A percentile compares a stretch with the other conserved stretches of the same genome.
Conservation (phyloP, 148 eudicot genomes). For the Rhododendron kiyosumense region DNA sequence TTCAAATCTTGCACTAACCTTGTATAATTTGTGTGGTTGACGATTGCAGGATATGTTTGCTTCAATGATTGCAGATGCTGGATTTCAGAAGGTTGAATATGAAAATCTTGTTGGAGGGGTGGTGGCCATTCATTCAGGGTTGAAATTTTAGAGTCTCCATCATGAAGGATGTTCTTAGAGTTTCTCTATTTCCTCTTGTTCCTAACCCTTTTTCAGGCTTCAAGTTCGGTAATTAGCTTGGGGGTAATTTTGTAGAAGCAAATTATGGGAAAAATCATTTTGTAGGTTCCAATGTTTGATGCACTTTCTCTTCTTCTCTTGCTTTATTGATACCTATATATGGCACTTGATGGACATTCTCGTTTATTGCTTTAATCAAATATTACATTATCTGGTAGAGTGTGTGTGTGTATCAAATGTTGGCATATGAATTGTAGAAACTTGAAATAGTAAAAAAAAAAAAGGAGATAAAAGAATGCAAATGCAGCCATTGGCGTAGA, state of each 20-base stretch:
- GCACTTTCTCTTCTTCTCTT: background rate
- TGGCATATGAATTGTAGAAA: background rate
- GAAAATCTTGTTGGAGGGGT: slow-evolving; percentile 95
- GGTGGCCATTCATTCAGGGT: slow-evolving; percentile 83
- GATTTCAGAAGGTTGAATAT: slow-evolving; percentile 86
- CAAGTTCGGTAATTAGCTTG: background rate
- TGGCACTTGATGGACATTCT: background rate
- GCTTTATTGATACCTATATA: background rate
- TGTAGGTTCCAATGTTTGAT: background rate
- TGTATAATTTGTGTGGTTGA: background rate
- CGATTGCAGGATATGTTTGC: slow-evolving; percentile 79
- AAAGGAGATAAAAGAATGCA: background rate
- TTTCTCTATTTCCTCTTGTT: background rate
- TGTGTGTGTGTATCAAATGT: background rate
- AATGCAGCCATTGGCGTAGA: background rate
- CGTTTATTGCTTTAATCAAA: background rate
- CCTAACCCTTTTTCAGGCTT: background rate
- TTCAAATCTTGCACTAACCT: background rate
- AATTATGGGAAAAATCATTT: background rate
- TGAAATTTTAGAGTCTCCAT: slow-evolving; percentile 49
- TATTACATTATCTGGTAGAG: background rate
- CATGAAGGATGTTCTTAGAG: background rate
- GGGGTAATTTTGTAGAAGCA: background rate
- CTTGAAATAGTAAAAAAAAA: background rate
- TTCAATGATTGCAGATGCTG: slow-evolving; percentile 86